Evolutionary conservation across 345 rosid species (phyloP), one percentile per base, ranked within the genome.

Genomic region (Eucalyptus cloeziana): DNA sequence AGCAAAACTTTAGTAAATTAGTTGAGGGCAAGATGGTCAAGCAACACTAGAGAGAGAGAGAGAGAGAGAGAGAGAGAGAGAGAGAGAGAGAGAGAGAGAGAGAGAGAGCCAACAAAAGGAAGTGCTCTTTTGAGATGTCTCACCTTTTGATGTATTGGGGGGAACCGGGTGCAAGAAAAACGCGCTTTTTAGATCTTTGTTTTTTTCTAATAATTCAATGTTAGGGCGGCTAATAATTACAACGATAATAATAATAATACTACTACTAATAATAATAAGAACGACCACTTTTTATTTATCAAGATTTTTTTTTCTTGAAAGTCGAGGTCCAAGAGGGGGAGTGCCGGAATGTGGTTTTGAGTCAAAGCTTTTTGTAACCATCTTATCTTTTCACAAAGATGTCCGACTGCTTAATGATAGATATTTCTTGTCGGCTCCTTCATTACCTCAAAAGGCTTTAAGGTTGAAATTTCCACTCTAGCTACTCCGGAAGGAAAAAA

Each of bases 181-280:
- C 62, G 11, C 47, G 30, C 85, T 22, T 76, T 76, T 40, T 22
- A 76, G 47, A 76, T 40, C 47, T 76, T 76, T 40, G 30, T 40
- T 40, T 64, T 40, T 22, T 21, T 22, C 47, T 40, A 76, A 76
- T 87, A 86, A 88, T 91, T 89, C 90, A 92, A 87, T 88, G 92
- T 27, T 64, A 86, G 94, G 94, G 88, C 93, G 92, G 93, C 93
- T 91, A 31, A 43, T 51, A 37, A 52, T 52, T 52, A 52, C 21
- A 52, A 52, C 58, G 58, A 52, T 21, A 52, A 52, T 52, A 52
- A 52, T 52, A 8, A 52, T 52, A 52, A 21, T 52, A 40, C 2
- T 49, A 64, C 2, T 22, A 76, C 2, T 21, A 40, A 76, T 76
- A 76, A 40, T 27, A 62, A 62, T 0, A 62, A 7, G 44, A 21